Base-by-base conservation (phyloP, 441 rosid species). In the Brassica balearica region DNA sequence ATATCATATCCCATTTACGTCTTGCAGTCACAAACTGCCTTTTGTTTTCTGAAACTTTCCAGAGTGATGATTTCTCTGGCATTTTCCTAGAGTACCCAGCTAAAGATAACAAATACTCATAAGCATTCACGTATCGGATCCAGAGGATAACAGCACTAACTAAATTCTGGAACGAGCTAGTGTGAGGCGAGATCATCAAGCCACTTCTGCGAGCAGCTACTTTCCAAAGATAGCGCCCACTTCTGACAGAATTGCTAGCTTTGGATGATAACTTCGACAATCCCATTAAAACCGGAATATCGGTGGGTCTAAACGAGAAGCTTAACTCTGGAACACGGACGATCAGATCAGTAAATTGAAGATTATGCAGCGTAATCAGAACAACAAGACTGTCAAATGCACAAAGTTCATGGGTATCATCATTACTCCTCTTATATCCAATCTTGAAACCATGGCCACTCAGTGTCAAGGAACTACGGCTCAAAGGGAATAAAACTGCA, bases 171-270 rank as follows among this genome's bases (percentile, higher is more conserved):
- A 89, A 83, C 59, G 93, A 88, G 68, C 85, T 77, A 80, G 74
- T 86, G 77, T 92, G 91, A 85, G 89, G 83, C 63, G 89, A 86
- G 85, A 77, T 82, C 78, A 77, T 68, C 72, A 72, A 82, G 78
- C 92, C 81, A 60, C 87, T 81, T 90, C 87, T 88, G 72, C 80
- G 84, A 73, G 96, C 92, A 74, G 93, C 97, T 72, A 93, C 71
- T 80, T 87, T 90, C 99, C 99, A 95, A 4, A 93, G 88, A 69
- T 83, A 78, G 76, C 89, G 86, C 69, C 99, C 98, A 84, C 80
- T 84, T 84, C 98, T 87, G 65, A 73, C 81, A 62, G 76, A 79
- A 68, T 75, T 87, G 22, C 81, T 69, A 76, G 72, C 85, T 78
- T 81, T 82, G 70, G 90, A 83, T 11, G 84, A 85, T 67, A 89